Evolutionary conservation across 2,329 filamentous ascomycete genomes (phyloP).

Genomic region (Plectosphaerella sp.): DNA sequence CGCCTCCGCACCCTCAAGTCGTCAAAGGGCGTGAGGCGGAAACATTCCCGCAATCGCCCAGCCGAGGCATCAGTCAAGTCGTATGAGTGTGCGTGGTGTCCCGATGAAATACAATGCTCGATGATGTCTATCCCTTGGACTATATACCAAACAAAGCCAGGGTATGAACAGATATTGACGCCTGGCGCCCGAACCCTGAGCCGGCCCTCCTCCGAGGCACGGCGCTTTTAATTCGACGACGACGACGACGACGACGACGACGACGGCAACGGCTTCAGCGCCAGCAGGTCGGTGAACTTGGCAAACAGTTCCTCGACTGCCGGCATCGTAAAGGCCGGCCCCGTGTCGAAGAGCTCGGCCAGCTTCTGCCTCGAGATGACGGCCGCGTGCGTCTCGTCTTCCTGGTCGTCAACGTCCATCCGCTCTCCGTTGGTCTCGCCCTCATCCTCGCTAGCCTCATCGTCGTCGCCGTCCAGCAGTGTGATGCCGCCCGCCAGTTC

Average conservation of each 20-base stretch:
- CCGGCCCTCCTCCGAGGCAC: conserved; percentile 9
- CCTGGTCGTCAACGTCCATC: conserved; percentile 40
- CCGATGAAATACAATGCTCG: background rate
- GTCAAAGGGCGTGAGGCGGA: conserved; percentile 1
- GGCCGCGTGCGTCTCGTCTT: conserved; percentile 48
- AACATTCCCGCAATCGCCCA: conserved; percentile 5
- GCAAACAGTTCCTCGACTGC: conserved; percentile 74
- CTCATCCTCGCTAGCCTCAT: conserved; percentile 37
- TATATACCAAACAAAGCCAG: too few species aligned
- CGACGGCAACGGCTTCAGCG: conserved; percentile 44
- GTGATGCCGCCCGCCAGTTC: conserved; percentile 17
- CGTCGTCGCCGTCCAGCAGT: conserved; percentile 26
- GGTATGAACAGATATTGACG: conserved; percentile 8
- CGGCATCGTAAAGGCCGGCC: conserved; percentile 64
- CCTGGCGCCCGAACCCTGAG: conserved; percentile 6
- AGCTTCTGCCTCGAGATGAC: conserved; percentile 66
- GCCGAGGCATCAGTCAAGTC: conserved; percentile 1
- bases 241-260: conserved; percentile 25
- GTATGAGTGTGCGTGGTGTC: background rate
- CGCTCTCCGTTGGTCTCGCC: conserved; percentile 34
- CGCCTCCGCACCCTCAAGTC: background rate
- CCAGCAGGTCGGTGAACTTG: conserved; percentile 62
- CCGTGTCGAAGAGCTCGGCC: conserved; percentile 65
- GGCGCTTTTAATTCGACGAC: too few species aligned
- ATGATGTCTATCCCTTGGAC: too few species aligned